A percentile compares a stretch with the other conserved stretches of the same genome.
These are phyloP conservation scores for Passiflora organensis DNA, from an alignment of 345 rosid genomes.

Conservation along the genomic window DNA sequence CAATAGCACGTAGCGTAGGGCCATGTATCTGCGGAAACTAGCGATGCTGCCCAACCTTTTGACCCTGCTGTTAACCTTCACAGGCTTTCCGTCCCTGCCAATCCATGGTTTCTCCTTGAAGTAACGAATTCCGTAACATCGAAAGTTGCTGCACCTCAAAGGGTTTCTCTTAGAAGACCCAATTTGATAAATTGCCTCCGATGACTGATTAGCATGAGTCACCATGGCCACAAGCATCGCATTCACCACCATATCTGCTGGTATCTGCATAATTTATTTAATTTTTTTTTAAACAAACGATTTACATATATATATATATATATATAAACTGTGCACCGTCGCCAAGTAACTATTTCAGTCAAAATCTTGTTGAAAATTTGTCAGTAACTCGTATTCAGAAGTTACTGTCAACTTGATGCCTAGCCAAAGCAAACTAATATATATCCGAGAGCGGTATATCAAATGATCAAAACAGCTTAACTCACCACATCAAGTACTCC, in stretches of 20 bases:
- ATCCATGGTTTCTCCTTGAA: constrained; percentile 16
- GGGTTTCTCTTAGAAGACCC: constrained; percentile 27
- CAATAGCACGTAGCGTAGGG: constrained; percentile 1
- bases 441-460: too few relatives aligned
- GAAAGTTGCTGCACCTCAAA: not conserved
- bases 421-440: too few relatives aligned
- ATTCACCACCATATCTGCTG: constrained; percentile 90
- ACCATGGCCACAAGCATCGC: constrained; percentile 51
- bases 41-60: not conserved
- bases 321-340: too few relatives aligned
- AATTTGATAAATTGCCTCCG: constrained; percentile 14
- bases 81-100: constrained; percentile 2
- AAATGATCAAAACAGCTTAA: not conserved
- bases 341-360: not conserved
- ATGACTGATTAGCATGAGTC: not conserved
- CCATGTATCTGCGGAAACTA: constrained; percentile 6
- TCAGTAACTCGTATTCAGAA: not conserved
- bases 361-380: too few relatives aligned
- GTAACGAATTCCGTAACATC: not conserved
- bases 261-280: constrained; percentile 34
- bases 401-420: not conserved
- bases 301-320: too few relatives aligned
- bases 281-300: too few relatives aligned
- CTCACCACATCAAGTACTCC: constrained; percentile 9
- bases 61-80: not conserved